These are phyloP conservation scores for Ceratocystis albifundus DNA, from an alignment of 2,329 filamentous ascomycete species.

Conservation along the genomic window DNA sequence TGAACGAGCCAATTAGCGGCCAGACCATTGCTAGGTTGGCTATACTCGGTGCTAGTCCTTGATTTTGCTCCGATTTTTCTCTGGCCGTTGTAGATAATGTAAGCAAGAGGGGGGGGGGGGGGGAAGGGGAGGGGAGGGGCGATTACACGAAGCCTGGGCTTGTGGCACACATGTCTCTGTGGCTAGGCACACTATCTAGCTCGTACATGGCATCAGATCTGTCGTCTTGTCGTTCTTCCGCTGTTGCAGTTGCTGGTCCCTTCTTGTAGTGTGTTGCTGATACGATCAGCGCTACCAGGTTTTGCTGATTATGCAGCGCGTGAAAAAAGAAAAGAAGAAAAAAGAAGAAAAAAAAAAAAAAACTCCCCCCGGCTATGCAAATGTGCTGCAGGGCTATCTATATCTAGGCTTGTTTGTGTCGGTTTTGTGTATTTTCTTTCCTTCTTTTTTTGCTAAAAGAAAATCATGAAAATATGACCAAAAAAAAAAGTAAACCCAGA, in stretches of 20 bases:
- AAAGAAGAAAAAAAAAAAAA: no score
- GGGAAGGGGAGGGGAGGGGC: no score
- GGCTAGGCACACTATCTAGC: slow-evolving; percentile 8
- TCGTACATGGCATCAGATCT: not conserved
- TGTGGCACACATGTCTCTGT: not conserved
- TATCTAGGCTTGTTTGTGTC: not conserved
- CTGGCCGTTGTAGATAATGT: not conserved
- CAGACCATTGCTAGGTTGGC: not conserved
- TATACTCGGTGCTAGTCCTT: not conserved
- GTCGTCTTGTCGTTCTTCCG: not conserved
- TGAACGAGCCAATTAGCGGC: not conserved
- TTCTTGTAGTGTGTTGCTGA: not conserved
- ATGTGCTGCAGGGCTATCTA: not conserved
- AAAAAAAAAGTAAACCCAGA: no score
- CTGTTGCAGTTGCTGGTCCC: not conserved
- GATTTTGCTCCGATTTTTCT: slow-evolving; percentile 5
- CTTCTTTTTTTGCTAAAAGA: not conserved
- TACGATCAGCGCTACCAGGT: not conserved
- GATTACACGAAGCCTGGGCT: not conserved
- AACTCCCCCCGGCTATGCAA: not conserved
- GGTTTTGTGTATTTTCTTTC: not conserved
- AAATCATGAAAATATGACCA: no score
- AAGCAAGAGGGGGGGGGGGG: not conserved
- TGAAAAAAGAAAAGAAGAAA: no score
- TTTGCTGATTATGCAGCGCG: not conserved